phyloP scores from a whole-genome alignment of 371 early-diverging fungal species.

The Mortierella sp. region DNA sequence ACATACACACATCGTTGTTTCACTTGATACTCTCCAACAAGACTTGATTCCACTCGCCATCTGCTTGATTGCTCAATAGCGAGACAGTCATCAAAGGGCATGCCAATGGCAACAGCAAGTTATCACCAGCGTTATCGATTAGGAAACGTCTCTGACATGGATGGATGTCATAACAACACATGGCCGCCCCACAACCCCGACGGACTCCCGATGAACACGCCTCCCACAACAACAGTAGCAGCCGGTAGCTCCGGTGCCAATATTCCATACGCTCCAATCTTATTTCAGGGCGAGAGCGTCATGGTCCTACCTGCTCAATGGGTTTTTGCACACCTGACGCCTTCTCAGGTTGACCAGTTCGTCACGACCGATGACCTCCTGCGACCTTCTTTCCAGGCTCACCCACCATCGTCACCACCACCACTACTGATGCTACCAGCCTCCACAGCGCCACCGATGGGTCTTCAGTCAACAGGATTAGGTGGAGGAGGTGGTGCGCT shows the following conservation, averaged over 20 bases:
- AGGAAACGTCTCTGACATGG: not conserved
- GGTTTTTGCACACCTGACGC: not conserved
- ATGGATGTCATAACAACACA: constrained; percentile 1
- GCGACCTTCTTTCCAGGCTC: not conserved
- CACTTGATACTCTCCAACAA: no score
- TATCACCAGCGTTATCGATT: constrained; percentile 8
- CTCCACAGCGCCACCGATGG: not conserved
- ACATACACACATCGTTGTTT: no score
- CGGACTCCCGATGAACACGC: not conserved
- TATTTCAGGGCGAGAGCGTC: constrained; percentile 1
- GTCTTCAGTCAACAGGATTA: not conserved
- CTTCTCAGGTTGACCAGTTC: not conserved
- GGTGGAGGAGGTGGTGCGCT: not conserved
- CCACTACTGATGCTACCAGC: not conserved
- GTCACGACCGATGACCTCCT: not conserved
- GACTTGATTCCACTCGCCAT: no score
- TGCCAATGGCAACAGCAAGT: constrained; percentile 8
- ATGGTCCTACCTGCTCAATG: constrained; percentile 8
- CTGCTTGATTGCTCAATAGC: not conserved
- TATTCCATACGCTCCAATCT: not conserved
- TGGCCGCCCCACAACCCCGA: not conserved
- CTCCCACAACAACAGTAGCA: not conserved
- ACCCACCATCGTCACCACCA: not conserved
- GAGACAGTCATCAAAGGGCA: not conserved
- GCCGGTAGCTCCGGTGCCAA: not conserved